Evolutionary conservation across 192 early-diverging fungal genomes (phyloP).

Genomic region (Umbelopsis sp.): DNA sequence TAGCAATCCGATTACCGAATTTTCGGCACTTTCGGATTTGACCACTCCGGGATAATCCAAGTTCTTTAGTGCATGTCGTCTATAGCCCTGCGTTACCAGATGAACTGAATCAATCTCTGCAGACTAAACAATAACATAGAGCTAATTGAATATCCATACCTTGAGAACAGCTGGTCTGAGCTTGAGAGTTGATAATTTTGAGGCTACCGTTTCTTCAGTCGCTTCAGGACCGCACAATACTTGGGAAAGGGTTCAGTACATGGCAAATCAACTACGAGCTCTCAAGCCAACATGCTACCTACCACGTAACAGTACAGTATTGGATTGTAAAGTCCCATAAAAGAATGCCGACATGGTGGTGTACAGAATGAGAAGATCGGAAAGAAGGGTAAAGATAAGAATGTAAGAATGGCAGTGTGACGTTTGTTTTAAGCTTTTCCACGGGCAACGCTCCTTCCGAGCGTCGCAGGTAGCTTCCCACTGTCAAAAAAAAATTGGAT

Average conservation of each 20-base stretch:
- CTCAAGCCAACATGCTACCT: neutral
- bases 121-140: no score
- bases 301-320: neutral
- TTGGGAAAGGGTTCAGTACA: neutral
- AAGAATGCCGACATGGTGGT: conserved; percentile 6
- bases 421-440: neutral
- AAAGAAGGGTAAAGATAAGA: neutral
- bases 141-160: neutral
- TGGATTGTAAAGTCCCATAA: neutral
- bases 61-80: neutral
- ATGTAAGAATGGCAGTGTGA: neutral
- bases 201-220: neutral
- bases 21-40: neutral
- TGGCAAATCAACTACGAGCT: neutral
- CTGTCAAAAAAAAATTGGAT: no score
- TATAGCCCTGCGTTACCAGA: neutral
- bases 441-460: no score
- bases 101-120: neutral
- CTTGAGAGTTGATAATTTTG: neutral
- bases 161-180: neutral
- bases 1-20: neutral
- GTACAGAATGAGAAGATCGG: neutral
- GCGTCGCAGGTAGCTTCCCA: no score
- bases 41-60: conserved; percentile 15
- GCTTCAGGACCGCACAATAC: neutral